Evolutionary conservation across 805 yeast species (phyloP).

Genomic region (Hemisphaericaspora nanyangensis): DNA sequence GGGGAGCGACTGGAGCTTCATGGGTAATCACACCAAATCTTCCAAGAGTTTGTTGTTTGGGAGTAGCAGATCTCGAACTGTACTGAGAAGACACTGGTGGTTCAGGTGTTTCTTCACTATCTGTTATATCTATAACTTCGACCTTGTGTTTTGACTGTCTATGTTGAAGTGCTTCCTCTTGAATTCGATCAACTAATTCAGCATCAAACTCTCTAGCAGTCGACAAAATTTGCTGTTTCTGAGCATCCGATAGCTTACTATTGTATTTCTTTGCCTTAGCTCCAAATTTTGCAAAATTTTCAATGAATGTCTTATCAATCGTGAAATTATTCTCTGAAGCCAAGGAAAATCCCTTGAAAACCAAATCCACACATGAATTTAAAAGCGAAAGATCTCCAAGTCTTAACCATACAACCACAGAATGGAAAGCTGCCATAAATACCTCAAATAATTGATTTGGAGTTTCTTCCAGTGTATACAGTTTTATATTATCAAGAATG

Average conservation of each 20-base stretch:
- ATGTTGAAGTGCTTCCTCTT: constrained; percentile 35
- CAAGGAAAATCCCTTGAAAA: constrained; percentile 61
- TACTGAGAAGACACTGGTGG: neutral
- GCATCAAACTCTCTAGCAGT: constrained; percentile 57
- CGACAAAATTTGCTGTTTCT: constrained; percentile 57
- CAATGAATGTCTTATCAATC: constrained; percentile 51
- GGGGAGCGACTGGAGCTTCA: constrained; percentile 33
- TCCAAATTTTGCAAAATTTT: constrained; percentile 59
- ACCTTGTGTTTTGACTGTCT: constrained; percentile 11
- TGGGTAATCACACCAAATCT: constrained; percentile 31
- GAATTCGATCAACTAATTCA: constrained; percentile 49
- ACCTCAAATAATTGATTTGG: constrained; percentile 39
- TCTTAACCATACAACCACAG: constrained; percentile 76
- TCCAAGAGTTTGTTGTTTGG: constrained; percentile 33
- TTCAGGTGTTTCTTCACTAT: constrained; percentile 9
- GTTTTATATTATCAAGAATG: constrained; percentile 16
- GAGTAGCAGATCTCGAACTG: constrained; percentile 8
- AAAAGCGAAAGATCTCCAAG: constrained; percentile 75
- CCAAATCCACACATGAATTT: constrained; percentile 67
- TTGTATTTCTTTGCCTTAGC: constrained; percentile 62
- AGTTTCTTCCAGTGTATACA: constrained; percentile 5
- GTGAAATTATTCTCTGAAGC: constrained; percentile 51
- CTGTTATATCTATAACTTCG: constrained; percentile 10
- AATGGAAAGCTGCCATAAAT: constrained; percentile 59
- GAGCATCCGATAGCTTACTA: constrained; percentile 66